A percentile compares a stretch with the other conserved stretches of the same genome.
Evolutionary conservation across 2,329 filamentous ascomycete species (phyloP).

Genomic region (Orbilia quercus): DNA sequence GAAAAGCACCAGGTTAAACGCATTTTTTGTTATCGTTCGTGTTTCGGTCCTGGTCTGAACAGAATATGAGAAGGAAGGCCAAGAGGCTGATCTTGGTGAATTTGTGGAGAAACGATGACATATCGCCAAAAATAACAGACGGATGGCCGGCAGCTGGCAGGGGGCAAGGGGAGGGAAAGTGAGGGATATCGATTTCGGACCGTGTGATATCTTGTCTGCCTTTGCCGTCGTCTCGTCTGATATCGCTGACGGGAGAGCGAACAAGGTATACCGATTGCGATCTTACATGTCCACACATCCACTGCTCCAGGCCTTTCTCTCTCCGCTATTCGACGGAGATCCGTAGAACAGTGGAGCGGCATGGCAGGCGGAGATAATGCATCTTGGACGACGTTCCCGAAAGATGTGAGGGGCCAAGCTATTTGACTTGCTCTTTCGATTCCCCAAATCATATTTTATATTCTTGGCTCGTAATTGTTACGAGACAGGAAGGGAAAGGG

Average conservation of each 20-base stretch:
- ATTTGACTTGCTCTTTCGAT: too few species aligned
- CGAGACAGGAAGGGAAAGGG: too few species aligned
- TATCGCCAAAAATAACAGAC: slow-evolving; percentile 26
- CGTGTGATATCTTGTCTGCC: slow-evolving; percentile 22
- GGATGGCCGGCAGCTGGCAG: slow-evolving; percentile 5
- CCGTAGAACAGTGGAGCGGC: slow-evolving; percentile 29
- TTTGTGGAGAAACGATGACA: slow-evolving; percentile 13
- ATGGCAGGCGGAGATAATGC: slow-evolving; percentile 41
- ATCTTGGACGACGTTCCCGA: slow-evolving; percentile 17
- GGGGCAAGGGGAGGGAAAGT: slow-evolving; percentile 2
- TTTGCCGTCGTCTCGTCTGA: slow-evolving; percentile 18
- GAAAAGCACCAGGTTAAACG: too few species aligned
- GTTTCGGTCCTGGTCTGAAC: too few species aligned
- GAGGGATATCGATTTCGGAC: slow-evolving; percentile 41
- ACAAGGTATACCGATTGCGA: not conserved
- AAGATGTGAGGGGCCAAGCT: too few species aligned
- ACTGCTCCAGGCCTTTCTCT: too few species aligned
- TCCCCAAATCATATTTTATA: too few species aligned
- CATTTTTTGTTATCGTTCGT: too few species aligned
- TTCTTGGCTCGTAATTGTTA: too few species aligned
- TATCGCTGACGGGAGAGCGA: slow-evolving; percentile 1
- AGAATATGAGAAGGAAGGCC: not conserved
- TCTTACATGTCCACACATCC: not conserved
- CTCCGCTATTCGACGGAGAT: slow-evolving; percentile 21
- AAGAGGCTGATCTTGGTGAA: slow-evolving; percentile 36